Evolutionary conservation across 2,329 filamentous ascomycete genomes (phyloP), one percentile per base, ranked within the genome.

Genomic region (Sporothrix sp.): DNA sequence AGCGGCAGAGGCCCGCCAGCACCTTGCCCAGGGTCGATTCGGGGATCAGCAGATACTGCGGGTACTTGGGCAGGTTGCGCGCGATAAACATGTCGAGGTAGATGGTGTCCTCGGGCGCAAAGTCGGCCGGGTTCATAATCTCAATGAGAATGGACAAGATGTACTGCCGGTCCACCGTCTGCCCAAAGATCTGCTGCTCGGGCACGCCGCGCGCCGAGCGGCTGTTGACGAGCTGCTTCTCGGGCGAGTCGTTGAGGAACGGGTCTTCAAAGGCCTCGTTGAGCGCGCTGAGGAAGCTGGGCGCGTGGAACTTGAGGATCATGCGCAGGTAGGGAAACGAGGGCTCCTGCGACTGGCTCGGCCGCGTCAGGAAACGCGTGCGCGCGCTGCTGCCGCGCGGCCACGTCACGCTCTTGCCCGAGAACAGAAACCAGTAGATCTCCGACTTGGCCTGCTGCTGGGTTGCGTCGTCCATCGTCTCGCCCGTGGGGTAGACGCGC

Each of bases 71-170:
- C 45, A 98, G 70, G 63, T 95, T 98, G 51, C 93, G 82, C 16
- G 93, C 91, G 62, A 98, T 85, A 62, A 98, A 98, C 89, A 98
- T 98, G 66, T 98, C 89, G 39, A 98, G 77, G 65, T 95, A 98
- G 51, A 98, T 87, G 11, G 86, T 90, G 62, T 97, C 89, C 54
- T 85, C 80, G 0, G 82, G 68, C 1, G 81, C 78, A 65, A 95
- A 97, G 42, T 86, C 80, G 4, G 76, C 72, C 1, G 80, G 70
- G 45, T 82, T 85, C 87, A 98, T 95, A 25, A 96, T 84, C 63
- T 95, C 89, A 10, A 95, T 75, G 52, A 98, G 70, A 51, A 96
- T 94, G 42, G 87, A 91, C 57, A 96, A 78, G 53, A 98, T 81
- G 60, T 95, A 95, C 65, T 98, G 93, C 30, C 93, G 81, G 60